Base-by-base conservation (phyloP, 2,329 filamentous ascomycete species). In the Hymenoscyphus fraxineus region DNA sequence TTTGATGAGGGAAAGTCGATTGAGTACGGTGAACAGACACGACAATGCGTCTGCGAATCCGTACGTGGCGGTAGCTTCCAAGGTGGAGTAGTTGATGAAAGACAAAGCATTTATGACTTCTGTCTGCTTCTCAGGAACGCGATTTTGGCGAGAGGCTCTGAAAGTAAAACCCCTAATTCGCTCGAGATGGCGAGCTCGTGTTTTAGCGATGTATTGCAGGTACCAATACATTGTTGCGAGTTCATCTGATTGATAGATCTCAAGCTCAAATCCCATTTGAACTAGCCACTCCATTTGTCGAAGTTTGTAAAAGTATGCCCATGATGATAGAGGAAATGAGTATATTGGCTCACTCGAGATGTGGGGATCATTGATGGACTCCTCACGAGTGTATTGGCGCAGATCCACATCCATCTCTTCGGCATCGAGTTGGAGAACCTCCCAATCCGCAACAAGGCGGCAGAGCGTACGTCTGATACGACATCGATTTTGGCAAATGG, bases 221-320 rank as follows among this genome's bases (percentile, higher is more conserved):
- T 97, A 93, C 87, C 90, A 95, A 76, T 98, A 98, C 90, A 97
- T 96, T 31, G 87, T 88, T 0, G 88, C 85, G 10, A 95, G 82
- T 76, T 99, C 95, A 75, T 96, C 90, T 0, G 87, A 83, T 61
- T 94, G 88, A 76, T 98, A 98, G 10, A 97, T 85, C 55, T 94
- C 89, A 13, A 97, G 87, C 77, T 99, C 95, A 76, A 99, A 98
- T 13, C 96, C 95, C 39, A 97, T 86, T 73, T 97, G 91, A 16
- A 97, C 83, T 57, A 96, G 89, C 81, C 88, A 90, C 74, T 94
- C 89, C 83, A 97, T 92, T 72, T 94, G 86, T 38, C 85, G 86
- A n/a, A 97, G 82, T 76, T 97, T 98, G 77, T 96, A 91, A 65
- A 93, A 85, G 72, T 94, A 96, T 0, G 88, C 86, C 95, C 95